Evolutionary conservation across 495 filamentous ascomycete species (phyloP).

Genomic region (Penicillium steckii): DNA sequence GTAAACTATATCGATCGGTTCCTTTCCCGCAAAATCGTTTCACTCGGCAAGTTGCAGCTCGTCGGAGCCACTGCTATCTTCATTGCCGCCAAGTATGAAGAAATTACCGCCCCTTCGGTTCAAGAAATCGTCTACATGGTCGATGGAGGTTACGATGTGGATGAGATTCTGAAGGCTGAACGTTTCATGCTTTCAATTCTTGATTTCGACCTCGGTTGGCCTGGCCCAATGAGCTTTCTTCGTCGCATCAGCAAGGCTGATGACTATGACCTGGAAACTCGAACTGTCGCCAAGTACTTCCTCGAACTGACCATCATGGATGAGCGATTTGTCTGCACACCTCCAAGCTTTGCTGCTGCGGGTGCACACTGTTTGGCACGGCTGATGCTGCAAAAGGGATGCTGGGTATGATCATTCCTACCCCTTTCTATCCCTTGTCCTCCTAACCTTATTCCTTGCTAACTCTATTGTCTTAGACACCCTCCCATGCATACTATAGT

Average conservation of each 20-base stretch:
- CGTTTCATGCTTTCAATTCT: constrained; percentile 97
- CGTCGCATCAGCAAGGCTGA: constrained; percentile 97
- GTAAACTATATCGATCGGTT: constrained; percentile 98
- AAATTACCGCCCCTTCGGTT: constrained; percentile 94
- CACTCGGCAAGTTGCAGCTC: constrained; percentile 89
- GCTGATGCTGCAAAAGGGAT: constrained; percentile 81
- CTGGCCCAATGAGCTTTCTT: constrained; percentile 97
- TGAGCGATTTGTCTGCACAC: constrained; percentile 89
- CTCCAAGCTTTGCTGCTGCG: constrained; percentile 86
- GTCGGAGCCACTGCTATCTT: constrained; percentile 96
- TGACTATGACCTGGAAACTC: constrained; percentile 93
- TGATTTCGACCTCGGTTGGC: constrained; percentile 92
- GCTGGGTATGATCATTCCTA: constrained; percentile 67
- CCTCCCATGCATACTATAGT: constrained; percentile 84
- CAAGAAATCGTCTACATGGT: constrained; percentile 99
- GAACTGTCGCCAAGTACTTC: constrained; percentile 97
- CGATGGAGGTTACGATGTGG: constrained; percentile 79
- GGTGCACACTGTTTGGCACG: constrained; percentile 94
- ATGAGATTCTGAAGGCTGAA: constrained; percentile 96
- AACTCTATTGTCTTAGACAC: constrained; percentile 53
- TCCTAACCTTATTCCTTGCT: constrained; percentile 19
- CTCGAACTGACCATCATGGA: constrained; percentile 97
- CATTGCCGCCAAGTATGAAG: constrained; percentile 96
- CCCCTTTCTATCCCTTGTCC: constrained; percentile 15
- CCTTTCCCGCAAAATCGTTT: constrained; percentile 90